Evolutionary conservation across 352 stramenopile species (phyloP).

Genomic region (Globisporangium acanthophoron): DNA sequence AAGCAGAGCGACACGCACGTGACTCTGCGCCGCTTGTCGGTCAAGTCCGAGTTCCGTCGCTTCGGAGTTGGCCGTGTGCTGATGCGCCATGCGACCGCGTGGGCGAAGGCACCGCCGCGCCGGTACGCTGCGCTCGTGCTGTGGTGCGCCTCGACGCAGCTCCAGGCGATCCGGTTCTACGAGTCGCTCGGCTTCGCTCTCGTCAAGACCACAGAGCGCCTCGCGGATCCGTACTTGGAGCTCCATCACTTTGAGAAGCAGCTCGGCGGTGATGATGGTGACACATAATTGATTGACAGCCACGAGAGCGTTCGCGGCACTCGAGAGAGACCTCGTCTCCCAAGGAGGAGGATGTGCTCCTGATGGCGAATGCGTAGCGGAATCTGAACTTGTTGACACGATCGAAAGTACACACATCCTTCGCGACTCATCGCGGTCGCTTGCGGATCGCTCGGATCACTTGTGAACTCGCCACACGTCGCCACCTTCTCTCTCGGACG

Average conservation of each 20-base stretch:
- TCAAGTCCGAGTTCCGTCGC: slow-evolving; percentile 8
- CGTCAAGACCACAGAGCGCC: slow-evolving; percentile 1
- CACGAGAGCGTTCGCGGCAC: no score
- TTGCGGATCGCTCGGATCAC: no score
- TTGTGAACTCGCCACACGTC: background rate
- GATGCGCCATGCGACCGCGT: slow-evolving; percentile 2
- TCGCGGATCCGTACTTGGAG: background rate
- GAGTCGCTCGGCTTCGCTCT: slow-evolving; percentile 10
- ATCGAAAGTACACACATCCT: background rate
- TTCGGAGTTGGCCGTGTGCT: slow-evolving; percentile 7
- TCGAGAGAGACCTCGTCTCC: no score
- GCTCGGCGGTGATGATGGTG: background rate
- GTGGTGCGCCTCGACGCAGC: slow-evolving; percentile 2
- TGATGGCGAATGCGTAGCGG: no score
- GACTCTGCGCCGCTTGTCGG: slow-evolving; percentile 6
- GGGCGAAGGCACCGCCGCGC: slow-evolving; percentile 4
- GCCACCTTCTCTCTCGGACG: background rate
- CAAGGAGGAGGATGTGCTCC: no score
- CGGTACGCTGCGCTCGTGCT: slow-evolving; percentile 3
- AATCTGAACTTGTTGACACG: no score
- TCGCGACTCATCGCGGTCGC: no score
- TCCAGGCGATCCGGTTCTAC: slow-evolving; percentile 10
- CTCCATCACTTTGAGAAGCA: background rate
- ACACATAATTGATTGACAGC: no score
- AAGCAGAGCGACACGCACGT: background rate